Percentiles rank a stretch among this genome's conserved stretches.
Conservation (phyloP, 208 protist genomes). For the Acanthamoeba lenticulata region DNA sequence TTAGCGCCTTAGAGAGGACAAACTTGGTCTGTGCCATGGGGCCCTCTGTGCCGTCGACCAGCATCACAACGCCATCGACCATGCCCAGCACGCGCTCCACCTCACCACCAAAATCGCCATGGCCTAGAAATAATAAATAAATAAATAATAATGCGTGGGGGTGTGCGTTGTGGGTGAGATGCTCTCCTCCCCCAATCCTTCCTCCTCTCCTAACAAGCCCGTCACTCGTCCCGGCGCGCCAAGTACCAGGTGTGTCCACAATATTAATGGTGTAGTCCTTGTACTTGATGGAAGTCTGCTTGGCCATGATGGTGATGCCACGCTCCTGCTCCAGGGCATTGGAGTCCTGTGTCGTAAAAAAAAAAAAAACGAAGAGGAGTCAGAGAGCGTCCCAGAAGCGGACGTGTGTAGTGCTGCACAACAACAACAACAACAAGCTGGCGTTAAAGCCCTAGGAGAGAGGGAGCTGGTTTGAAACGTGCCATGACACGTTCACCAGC, state of each 20-base stretch:
- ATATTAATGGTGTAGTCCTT: conserved; percentile 94
- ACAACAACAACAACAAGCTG: no score
- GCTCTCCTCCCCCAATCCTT: no score
- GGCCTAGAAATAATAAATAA: conserved; percentile 78
- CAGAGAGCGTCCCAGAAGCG: no score
- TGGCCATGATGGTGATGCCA: conserved; percentile 98
- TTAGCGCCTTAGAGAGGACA: conserved; percentile 97
- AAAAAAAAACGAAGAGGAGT: conserved; percentile 5
- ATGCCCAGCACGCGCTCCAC: conserved; percentile 97
- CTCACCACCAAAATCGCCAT: conserved; percentile 98
- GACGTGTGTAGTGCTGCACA: no score
- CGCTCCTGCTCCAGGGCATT: conserved; percentile 94
- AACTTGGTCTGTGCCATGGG: conserved; percentile 97
- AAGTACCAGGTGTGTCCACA: conserved; percentile 95
- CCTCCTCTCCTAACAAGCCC: not conserved
- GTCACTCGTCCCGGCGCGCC: not conserved
- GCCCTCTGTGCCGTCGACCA: conserved; percentile 89
- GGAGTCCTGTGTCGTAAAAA: conserved; percentile 86
- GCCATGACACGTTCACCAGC: conserved; percentile 17
- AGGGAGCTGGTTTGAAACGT: not conserved
- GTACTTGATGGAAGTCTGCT: conserved; percentile 84
- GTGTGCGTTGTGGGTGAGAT: not conserved
- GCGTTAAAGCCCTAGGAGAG: not conserved
- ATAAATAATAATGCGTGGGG: not conserved
- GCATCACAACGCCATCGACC: conserved; percentile 95